These are phyloP conservation scores for Pelargonium exstipulatum DNA, from an alignment of 441 rosid species.

Conservation along the genomic window DNA sequence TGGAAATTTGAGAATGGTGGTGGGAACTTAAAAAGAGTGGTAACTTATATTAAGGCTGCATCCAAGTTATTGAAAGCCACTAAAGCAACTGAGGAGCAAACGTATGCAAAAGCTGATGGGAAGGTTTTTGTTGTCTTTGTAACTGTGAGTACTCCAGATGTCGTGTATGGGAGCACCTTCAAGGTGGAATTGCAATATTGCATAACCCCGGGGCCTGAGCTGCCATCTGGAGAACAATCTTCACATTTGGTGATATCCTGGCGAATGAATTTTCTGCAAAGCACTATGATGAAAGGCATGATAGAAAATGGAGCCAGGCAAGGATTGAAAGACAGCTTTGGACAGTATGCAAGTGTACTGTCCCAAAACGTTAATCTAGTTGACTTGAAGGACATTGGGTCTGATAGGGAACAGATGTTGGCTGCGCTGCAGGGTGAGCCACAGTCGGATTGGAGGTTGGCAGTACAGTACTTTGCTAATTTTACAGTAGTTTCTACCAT, in stretches of 20 bases:
- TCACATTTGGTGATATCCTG: constrained; percentile 73
- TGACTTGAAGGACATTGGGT: constrained; percentile 69
- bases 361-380: constrained; percentile 63
- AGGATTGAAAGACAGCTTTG: constrained; percentile 78
- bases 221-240: constrained; percentile 69
- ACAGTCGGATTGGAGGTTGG: constrained; percentile 79
- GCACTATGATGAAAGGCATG: constrained; percentile 91
- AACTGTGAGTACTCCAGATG: constrained; percentile 78
- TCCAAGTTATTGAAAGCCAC: constrained; percentile 72
- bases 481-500: constrained; percentile 67
- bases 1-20: constrained; percentile 67
- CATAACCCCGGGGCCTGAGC: constrained; percentile 76
- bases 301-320: constrained; percentile 83
- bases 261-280: constrained; percentile 82
- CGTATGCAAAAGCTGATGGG: constrained; percentile 71
- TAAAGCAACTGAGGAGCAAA: constrained; percentile 78
- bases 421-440: constrained; percentile 77
- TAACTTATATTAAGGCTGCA: constrained; percentile 68
- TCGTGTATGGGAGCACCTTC: constrained; percentile 73
- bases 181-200: constrained; percentile 65
- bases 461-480: constrained; percentile 73
- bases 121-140: constrained; percentile 54
- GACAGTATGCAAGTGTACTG: constrained; percentile 51
- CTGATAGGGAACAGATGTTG: constrained; percentile 75
- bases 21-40: constrained; percentile 56